A percentile compares a stretch with the other conserved stretches of the same genome.
These are phyloP conservation scores for Cutaneotrichosporon mucoides DNA, from an alignment of 1,284 basidiomycete species.

Conservation along the genomic window DNA sequence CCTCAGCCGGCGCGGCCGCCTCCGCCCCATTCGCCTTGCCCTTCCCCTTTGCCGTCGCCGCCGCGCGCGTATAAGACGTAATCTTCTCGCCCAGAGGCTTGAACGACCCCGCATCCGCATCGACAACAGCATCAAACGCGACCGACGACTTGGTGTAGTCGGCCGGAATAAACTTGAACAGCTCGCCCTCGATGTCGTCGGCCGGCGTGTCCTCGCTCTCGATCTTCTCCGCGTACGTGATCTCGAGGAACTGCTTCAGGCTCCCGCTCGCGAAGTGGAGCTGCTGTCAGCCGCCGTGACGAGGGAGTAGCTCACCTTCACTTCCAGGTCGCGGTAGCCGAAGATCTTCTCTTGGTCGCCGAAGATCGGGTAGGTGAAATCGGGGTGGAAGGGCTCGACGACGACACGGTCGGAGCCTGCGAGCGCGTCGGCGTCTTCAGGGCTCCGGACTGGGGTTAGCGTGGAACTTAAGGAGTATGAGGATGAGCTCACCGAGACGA, in stretches of 20 bases:
- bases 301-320: slow-evolving; percentile 61
- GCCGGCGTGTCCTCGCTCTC: slow-evolving; percentile 65
- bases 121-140: slow-evolving; percentile 64
- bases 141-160: slow-evolving; percentile 65
- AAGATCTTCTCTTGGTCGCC: slow-evolving; percentile 96
- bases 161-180: slow-evolving; percentile 75
- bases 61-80: slow-evolving; percentile 63
- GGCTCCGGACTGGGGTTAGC: slow-evolving; percentile 52
- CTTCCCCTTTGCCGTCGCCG: slow-evolving; percentile 54
- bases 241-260: slow-evolving; percentile 68
- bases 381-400: slow-evolving; percentile 65
- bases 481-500: slow-evolving; percentile 59
- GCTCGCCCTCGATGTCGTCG: slow-evolving; percentile 77
- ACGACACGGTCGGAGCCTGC: slow-evolving; percentile 57
- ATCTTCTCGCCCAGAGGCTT: slow-evolving; percentile 72
- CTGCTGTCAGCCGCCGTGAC: slow-evolving; percentile 44
- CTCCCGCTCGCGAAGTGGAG: slow-evolving; percentile 84
- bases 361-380: slow-evolving; percentile 91
- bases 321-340: slow-evolving; percentile 76
- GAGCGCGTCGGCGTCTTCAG: slow-evolving; percentile 57
- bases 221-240: slow-evolving; percentile 65
- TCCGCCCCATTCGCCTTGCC: slow-evolving; percentile 43
- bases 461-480: neutral
- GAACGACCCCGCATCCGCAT: slow-evolving; percentile 69
- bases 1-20: slow-evolving; percentile 52